A percentile compares a stretch with the other conserved stretches of the same genome.
Evolutionary conservation across 257 asterid species (phyloP).

Genomic region (Primulina huaijiensis): DNA sequence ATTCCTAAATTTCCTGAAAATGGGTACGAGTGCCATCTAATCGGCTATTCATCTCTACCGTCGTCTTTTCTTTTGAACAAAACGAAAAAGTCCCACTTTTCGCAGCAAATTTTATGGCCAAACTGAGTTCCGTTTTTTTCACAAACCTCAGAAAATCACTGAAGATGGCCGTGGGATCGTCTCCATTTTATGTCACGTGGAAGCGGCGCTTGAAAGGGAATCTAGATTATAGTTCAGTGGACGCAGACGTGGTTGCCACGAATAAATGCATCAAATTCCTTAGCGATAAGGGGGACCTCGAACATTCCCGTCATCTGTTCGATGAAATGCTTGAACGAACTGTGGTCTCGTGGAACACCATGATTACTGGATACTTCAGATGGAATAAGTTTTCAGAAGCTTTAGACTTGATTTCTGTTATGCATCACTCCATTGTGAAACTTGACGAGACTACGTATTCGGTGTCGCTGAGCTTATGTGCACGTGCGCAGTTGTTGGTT

Average conservation of each 20-base stretch:
- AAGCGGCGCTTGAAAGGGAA: conserved; percentile 38
- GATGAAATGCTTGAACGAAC: conserved; percentile 69
- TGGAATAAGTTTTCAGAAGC: conserved; percentile 38
- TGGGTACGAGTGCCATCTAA: too few species aligned
- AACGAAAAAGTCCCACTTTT: too few species aligned
- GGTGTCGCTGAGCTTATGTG: conserved; percentile 52
- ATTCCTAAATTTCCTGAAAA: too few species aligned
- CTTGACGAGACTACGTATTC: conserved; percentile 55
- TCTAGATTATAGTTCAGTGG: conserved; percentile 6
- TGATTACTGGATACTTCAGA: conserved; percentile 63
- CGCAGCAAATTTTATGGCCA: conserved; percentile 17
- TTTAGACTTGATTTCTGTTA: conserved; percentile 38
- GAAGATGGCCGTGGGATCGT: conserved; percentile 31
- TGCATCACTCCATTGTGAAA: conserved; percentile 49
- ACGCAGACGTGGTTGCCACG: conserved; percentile 31
- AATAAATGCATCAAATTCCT: conserved; percentile 41
- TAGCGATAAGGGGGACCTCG: conserved; percentile 38
- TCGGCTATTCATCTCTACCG: too few species aligned
- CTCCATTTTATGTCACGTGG: conserved; percentile 34
- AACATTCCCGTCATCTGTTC: conserved; percentile 56
- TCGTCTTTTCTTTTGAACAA: too few species aligned
- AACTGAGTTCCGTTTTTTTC: conserved; percentile 21
- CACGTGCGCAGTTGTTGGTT: conserved; percentile 38
- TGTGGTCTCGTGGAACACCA: conserved; percentile 72
- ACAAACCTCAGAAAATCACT: conserved; percentile 27